Evolutionary conservation across 805 yeast species (phyloP), one percentile per base, ranked within the genome.

Genomic region (Yarrowia deformans): DNA sequence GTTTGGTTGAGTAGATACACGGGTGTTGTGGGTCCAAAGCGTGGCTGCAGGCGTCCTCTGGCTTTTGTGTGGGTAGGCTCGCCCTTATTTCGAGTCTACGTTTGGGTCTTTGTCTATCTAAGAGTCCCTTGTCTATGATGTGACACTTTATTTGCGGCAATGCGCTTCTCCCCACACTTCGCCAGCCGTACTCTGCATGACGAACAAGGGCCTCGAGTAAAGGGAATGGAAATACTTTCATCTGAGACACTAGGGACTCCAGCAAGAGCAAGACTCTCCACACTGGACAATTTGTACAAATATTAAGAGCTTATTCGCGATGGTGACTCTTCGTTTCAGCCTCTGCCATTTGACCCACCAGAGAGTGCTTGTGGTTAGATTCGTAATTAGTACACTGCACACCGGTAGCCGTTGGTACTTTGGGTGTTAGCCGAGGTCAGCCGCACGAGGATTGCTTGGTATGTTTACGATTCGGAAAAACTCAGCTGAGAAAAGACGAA

Each of bases 161-260:
- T 54, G 60, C 60, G 35, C 12, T 14, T 39, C 60, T 39, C 60
- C 60, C 60, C 60, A 54, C 60, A 54, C 60, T 54, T 54, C 18
- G 45, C 18, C 45, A 54, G 60, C 60, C 60, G 60, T 45, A 54
- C 60, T 9, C 32, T 49, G 55, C 55, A 39, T 37, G 35, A 2
- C 39, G 4, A 32, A 54, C 45, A 54, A 54, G 45, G 45, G 29
- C 13, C 4, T 18, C 60, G 42, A 37, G 34, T 16, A 54, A 54
- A 39, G 45, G 60, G 4, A 19, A 54, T 54, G 45, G 34, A 39
- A n/a, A 54, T 37, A 54, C n/a, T n/a, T n/a, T n/a, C 60, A 54
- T 4, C 19, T 37, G 46, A 54, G 45, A 54, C 58, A 54, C 12
- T 12, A 35, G 58, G 34, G 19, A 54, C n/a, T 23, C 29, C 29